phyloP scores from a whole-genome alignment of 305 asterid species.

The Fraxinus latifolia region DNA sequence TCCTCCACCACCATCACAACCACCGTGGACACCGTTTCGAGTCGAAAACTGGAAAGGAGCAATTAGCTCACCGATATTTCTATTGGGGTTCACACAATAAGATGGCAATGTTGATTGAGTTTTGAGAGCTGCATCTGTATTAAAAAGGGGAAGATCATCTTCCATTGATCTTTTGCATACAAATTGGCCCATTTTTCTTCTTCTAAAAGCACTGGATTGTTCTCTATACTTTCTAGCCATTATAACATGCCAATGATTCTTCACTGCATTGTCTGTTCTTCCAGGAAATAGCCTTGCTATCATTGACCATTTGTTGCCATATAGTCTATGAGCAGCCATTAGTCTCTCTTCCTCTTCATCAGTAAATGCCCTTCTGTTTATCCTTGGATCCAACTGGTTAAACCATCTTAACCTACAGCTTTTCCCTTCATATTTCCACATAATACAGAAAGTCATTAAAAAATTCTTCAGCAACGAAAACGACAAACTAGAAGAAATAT shows the following conservation, averaged over 20 bases:
- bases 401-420: slow-evolving; percentile 94
- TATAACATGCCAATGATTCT: slow-evolving; percentile 93
- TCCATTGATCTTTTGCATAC: slow-evolving; percentile 38
- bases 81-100: background rate
- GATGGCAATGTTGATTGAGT: background rate
- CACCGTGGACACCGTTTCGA: slow-evolving; percentile 15
- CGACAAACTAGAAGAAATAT: background rate
- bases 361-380: slow-evolving; percentile 72
- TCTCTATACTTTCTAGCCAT: slow-evolving; percentile 92
- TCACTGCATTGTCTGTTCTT: slow-evolving; percentile 89
- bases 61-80: background rate
- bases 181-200: slow-evolving; percentile 66
- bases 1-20: slow-evolving; percentile 18
- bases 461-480: background rate
- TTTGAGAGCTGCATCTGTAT: slow-evolving; percentile 9
- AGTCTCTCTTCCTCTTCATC: slow-evolving; percentile 90
- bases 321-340: slow-evolving; percentile 77
- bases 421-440: slow-evolving; percentile 44
- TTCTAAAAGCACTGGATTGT: slow-evolving; percentile 63
- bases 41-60: background rate
- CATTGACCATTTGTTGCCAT: slow-evolving; percentile 97
- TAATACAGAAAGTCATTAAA: background rate
- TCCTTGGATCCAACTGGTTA: slow-evolving; percentile 89
- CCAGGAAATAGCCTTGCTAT: slow-evolving; percentile 88
- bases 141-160: slow-evolving; percentile 14